Evolutionary conservation across 2,329 filamentous ascomycete genomes (phyloP), one percentile per base, ranked within the genome.

Genomic region (Domatiomyces globalis): DNA sequence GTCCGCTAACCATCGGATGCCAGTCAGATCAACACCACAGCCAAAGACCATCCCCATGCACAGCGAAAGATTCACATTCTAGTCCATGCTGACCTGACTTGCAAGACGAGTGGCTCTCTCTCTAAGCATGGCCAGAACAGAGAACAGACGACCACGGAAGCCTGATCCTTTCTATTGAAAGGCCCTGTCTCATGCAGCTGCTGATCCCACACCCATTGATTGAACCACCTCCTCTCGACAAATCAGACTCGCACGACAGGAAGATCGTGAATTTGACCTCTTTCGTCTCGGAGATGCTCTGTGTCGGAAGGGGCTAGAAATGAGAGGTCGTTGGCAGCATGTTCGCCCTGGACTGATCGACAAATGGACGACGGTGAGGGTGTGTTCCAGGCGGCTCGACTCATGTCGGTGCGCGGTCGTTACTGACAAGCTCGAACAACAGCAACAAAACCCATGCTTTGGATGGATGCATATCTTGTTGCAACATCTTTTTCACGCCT

Each of bases 111-210:
- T 45, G 49, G 55, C 36, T 45, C 46, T 51, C 48, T 49, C 12
- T 46, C 44, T 12, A 53, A 48, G 57, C 53, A 60, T 55, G 56
- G 62, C 63, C 63, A 61, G 62, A 52, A 58, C 58, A 58, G 65
- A 64, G 63, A 60, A 72, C 77, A 73, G 86, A 90, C 85, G 89
- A 90, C 87, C 78, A 76, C 86, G 73, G 87, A 81, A 74, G 87
- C 88, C 87, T 94, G 87, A 94, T 83, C 73, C 85, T 85, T 87
- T 88, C 85, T 78, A 83, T 66, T 80, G 85, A 87, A 87, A 87
- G 85, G 85, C 87, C 86, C 87, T 76, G 70, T 69, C 61, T 62
- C 65, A 62, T 65, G 65, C 63, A 56, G 61, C 54, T 60, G 50
- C 39, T 55, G 54, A 56, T 55, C 56, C 60, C 54, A 51, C 51